These are phyloP conservation scores for Chrysosporium keratinophilum DNA, from an alignment of 2,329 filamentous ascomycete species.

Conservation along the genomic window DNA sequence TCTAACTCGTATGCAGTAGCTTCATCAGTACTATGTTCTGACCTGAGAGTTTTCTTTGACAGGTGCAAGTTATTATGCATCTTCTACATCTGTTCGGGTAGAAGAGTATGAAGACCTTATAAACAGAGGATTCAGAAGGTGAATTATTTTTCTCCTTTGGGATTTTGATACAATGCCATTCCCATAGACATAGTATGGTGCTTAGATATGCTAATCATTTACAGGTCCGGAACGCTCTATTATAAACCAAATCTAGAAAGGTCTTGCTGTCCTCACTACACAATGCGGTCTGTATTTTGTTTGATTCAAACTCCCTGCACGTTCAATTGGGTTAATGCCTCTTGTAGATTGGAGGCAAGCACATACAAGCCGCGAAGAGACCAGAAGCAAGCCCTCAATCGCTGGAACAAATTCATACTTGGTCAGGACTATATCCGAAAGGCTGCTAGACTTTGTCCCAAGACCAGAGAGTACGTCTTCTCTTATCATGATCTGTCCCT, in stretches of 20 bases:
- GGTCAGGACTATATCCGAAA: conserved; percentile 40
- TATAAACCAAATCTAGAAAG: conserved; percentile 51
- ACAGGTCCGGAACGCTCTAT: conserved; percentile 40
- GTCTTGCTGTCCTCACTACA: conserved; percentile 82
- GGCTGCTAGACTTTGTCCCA: conserved; percentile 37
- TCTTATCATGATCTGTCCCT: neutral
- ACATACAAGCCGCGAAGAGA: conserved; percentile 37
- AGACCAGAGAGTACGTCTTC: conserved; percentile 33
- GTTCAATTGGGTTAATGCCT: neutral
- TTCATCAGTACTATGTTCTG: conserved; percentile 1
- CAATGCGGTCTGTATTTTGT: conserved; percentile 31
- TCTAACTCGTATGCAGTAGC: too few species aligned
- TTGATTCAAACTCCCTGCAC: neutral
- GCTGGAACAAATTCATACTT: conserved; percentile 40
- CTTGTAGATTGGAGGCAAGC: conserved; percentile 32
- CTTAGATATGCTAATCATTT: neutral
- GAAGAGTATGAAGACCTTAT: conserved; percentile 41
- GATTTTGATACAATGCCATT: neutral
- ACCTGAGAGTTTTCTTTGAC: neutral
- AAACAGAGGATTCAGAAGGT: conserved; percentile 42
- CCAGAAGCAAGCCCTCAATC: conserved; percentile 40
- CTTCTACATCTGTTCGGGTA: conserved; percentile 34
- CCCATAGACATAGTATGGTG: too few species aligned
- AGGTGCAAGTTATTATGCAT: conserved; percentile 41
- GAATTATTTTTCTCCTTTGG: conserved; percentile 11